Percentiles rank a stretch among this genome's conserved stretches.
These are phyloP conservation scores for Pleurotus platypus DNA, from an alignment of 768 basidiomycete genomes.

Conservation along the genomic window DNA sequence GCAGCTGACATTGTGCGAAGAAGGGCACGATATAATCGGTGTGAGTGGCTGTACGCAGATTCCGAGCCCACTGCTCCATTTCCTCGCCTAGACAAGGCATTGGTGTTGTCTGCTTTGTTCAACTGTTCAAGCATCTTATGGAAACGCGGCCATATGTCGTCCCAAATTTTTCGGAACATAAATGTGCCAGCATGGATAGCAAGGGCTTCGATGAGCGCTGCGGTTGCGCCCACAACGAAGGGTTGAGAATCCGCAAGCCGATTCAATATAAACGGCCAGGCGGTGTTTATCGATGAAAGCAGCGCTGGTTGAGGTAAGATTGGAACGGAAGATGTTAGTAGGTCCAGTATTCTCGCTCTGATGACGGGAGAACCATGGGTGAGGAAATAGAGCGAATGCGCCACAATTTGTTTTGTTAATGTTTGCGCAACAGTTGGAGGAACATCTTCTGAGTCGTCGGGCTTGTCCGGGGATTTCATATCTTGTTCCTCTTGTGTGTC, in stretches of 20 bases:
- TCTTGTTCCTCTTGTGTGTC: constrained; percentile 16
- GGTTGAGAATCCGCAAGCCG: constrained; percentile 70
- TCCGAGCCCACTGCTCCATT: constrained; percentile 52
- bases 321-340: constrained; percentile 72
- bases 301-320: constrained; percentile 71
- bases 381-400: constrained; percentile 84
- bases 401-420: constrained; percentile 81
- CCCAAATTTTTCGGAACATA: constrained; percentile 83
- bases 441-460: constrained; percentile 33
- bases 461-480: constrained; percentile 26
- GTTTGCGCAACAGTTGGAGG: constrained; percentile 68
- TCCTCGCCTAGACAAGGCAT: constrained; percentile 60
- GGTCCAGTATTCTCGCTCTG: constrained; percentile 74
- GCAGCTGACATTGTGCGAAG: constrained; percentile 71
- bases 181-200: constrained; percentile 72
- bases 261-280: constrained; percentile 94
- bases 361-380: constrained; percentile 87
- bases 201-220: constrained; percentile 69
- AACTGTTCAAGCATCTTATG: constrained; percentile 54
- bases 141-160: constrained; percentile 92
- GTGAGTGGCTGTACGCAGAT: constrained; percentile 77
- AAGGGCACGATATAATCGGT: constrained; percentile 76
- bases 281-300: constrained; percentile 79
- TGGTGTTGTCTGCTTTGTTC: constrained; percentile 59
- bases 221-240: constrained; percentile 78